These are phyloP conservation scores for Catharanthus roseus DNA, from an alignment of 257 asterid species.

Conservation along the genomic window DNA sequence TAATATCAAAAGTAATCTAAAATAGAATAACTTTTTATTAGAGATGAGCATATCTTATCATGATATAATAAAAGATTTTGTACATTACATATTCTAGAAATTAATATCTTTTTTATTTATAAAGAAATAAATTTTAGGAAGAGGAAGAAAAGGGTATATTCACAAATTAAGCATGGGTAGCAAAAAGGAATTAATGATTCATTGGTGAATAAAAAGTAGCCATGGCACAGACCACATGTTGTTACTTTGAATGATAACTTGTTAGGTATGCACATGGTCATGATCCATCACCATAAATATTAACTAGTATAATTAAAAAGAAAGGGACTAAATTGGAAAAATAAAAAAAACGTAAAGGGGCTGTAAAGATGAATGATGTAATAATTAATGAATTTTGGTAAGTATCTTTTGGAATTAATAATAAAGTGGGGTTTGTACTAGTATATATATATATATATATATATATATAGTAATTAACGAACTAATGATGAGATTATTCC, in stretches of 20 bases:
- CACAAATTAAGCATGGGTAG: neutral
- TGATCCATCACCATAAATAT: conserved; percentile 14
- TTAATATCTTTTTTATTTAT: neutral
- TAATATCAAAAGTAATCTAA: too few relatives aligned
- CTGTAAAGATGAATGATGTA: too few relatives aligned
- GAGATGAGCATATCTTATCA: neutral
- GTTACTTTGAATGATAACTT: conserved; percentile 47
- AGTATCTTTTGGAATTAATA: conserved; percentile 15
- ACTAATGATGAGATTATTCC: conserved; percentile 41
- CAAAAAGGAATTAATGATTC: conserved; percentile 6
- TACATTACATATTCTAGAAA: neutral
- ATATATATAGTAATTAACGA: conserved; percentile 37
- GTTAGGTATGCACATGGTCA: conserved; percentile 65
- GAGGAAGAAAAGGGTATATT: neutral
- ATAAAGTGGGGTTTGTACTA: too few relatives aligned
- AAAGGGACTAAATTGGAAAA: neutral
- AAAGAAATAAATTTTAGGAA: neutral
- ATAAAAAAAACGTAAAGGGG: neutral
- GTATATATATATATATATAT: too few relatives aligned
- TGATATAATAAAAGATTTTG: neutral
- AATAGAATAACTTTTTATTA: neutral
- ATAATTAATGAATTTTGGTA: conserved; percentile 9
- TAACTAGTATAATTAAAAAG: neutral
- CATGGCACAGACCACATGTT: conserved; percentile 36
- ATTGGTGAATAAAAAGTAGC: conserved; percentile 9